These are phyloP conservation scores for Immersiella caudata DNA, from an alignment of 495 filamentous ascomycete genomes.

Conservation along the genomic window DNA sequence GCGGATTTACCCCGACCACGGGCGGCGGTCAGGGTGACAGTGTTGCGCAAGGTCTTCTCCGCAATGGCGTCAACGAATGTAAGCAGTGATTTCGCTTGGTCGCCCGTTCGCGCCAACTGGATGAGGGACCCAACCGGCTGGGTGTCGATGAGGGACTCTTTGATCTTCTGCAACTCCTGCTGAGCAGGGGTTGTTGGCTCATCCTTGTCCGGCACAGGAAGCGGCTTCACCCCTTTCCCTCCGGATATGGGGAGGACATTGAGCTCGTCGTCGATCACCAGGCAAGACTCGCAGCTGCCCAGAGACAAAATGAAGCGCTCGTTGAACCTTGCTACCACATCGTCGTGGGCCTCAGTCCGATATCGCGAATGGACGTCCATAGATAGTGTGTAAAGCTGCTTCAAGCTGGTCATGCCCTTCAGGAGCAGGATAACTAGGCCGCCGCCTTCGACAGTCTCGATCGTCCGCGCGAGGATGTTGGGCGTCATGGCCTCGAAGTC, in stretches of 20 bases:
- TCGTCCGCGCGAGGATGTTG: constrained; percentile 89
- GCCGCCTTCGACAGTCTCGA: constrained; percentile 97
- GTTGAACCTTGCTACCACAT: constrained; percentile 96
- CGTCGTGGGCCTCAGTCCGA: constrained; percentile 92
- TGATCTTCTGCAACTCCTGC: constrained; percentile 81
- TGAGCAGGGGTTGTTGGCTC: constrained; percentile 65
- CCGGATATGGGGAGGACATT: constrained; percentile 98
- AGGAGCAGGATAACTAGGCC: constrained; percentile 87
- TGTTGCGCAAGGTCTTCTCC: constrained; percentile 92
- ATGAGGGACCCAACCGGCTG: constrained; percentile 85
- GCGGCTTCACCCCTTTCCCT: constrained; percentile 83
- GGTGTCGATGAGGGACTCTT: constrained; percentile 80
- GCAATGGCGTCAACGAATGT: constrained; percentile 96
- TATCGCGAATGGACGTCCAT: constrained; percentile 99
- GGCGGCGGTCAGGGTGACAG: constrained; percentile 89
- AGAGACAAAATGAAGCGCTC: constrained; percentile 96
- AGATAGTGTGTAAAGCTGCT: constrained; percentile 93
- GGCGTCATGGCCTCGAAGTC: constrained; percentile 98
- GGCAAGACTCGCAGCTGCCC: constrained; percentile 88
- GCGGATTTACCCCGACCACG: constrained; percentile 98
- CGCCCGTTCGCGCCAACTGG: constrained; percentile 81
- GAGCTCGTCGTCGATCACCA: constrained; percentile 96
- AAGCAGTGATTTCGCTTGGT: constrained; percentile 92
- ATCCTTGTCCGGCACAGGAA: constrained; percentile 73
- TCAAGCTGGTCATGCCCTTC: constrained; percentile 96